Conservation (phyloP, 2,329 filamentous ascomycete species). For the Aspergillus proliferans region DNA sequence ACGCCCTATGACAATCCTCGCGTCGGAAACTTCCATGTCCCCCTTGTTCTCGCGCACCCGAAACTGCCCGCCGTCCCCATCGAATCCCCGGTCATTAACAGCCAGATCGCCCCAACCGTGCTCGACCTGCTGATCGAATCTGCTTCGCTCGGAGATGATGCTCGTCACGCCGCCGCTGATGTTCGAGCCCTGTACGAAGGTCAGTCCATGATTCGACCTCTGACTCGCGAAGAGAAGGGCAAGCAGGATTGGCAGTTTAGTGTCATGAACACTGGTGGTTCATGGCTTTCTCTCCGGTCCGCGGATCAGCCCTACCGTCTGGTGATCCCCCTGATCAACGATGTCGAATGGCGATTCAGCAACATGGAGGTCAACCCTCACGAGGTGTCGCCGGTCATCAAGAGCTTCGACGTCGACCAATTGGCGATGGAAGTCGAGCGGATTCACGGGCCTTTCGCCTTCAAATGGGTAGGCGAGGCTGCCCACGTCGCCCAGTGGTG, state of each 20-base stretch:
- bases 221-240: conserved; percentile 14
- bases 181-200: conserved; percentile 26
- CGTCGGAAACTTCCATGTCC: conserved; percentile 29
- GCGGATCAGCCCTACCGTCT: conserved; percentile 24
- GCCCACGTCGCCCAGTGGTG: conserved; percentile 25
- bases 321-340: conserved; percentile 25
- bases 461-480: conserved; percentile 21
- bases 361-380: conserved; percentile 21
- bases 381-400: conserved; percentile 15
- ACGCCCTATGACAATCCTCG: conserved; percentile 30
- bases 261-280: conserved; percentile 30
- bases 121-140: conserved; percentile 28
- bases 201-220: conserved; percentile 26
- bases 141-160: conserved; percentile 18
- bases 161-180: conserved; percentile 18
- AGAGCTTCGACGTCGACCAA: conserved; percentile 19
- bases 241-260: conserved; percentile 29
- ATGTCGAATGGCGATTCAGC: conserved; percentile 29
- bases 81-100: conserved; percentile 19
- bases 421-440: conserved; percentile 14
- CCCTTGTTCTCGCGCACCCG: conserved; percentile 29
- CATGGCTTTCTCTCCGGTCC: conserved; percentile 26
- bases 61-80: conserved; percentile 24
- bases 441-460: conserved; percentile 13
- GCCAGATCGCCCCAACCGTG: conserved; percentile 27